Percentiles rank a stretch among this genome's conserved stretches.
phyloP scores from a whole-genome alignment of 2,329 filamentous ascomycete species.

The Pseudogymnoascus sp. region DNA sequence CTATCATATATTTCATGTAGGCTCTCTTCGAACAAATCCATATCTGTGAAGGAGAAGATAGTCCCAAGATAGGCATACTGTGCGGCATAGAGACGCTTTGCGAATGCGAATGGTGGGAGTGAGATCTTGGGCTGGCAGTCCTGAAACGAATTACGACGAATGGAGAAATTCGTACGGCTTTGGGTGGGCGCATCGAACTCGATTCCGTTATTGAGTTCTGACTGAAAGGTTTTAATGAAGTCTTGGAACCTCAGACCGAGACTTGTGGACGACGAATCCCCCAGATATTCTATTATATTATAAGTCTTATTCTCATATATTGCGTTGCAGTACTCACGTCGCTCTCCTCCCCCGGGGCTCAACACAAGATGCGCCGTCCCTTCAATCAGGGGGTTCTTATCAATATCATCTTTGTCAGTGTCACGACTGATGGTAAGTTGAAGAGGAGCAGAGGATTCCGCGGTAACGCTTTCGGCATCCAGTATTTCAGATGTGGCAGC shows the following conservation, averaged over 20 bases:
- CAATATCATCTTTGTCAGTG: conserved; percentile 10
- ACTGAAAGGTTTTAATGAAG: conserved; percentile 19
- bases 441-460: neutral
- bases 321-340: conserved; percentile 9
- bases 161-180: conserved; percentile 8
- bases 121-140: neutral
- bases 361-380: conserved; percentile 12
- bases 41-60: conserved; percentile 47
- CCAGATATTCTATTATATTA: conserved; percentile 20
- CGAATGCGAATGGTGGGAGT: conserved; percentile 44
- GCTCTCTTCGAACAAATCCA: conserved; percentile 39
- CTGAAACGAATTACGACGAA: conserved; percentile 2
- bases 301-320: conserved; percentile 1
- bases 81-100: conserved; percentile 42
- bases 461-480: neutral
- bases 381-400: conserved; percentile 13
- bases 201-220: conserved; percentile 4
- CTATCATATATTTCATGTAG: conserved; percentile 39
- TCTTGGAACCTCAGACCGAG: conserved; percentile 21
- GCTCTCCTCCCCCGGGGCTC: conserved; percentile 8
- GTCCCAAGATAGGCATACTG: conserved; percentile 51
- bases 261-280: conserved; percentile 23
- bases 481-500: neutral
- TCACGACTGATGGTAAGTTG: conserved; percentile 5
- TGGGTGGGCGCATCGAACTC: conserved; percentile 11